These are phyloP conservation scores for Cucurbita moschata DNA, from an alignment of 306 rosid genomes.

Conservation along the genomic window DNA sequence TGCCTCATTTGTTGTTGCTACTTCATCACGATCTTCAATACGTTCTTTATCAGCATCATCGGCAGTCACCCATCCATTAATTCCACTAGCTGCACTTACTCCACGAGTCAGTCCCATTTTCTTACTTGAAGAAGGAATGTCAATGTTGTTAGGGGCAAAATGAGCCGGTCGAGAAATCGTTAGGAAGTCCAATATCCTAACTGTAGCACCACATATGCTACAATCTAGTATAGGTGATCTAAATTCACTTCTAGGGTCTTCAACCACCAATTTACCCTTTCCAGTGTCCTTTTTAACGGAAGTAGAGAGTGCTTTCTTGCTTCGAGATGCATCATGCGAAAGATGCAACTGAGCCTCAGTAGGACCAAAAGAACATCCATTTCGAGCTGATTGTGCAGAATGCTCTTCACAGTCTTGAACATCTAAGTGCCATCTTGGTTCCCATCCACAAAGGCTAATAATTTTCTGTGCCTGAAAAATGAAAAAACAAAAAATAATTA, in stretches of 20 bases:
- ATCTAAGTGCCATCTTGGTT: conserved; percentile 86
- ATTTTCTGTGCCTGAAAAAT: conserved; percentile 81
- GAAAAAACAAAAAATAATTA: conserved; percentile 6
- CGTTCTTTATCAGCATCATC: conserved; percentile 84
- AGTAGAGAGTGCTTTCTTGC: conserved; percentile 57
- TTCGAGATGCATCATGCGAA: conserved; percentile 52
- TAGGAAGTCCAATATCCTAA: conserved; percentile 65
- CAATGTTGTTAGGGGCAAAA: conserved; percentile 51
- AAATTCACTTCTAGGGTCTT: conserved; percentile 57
- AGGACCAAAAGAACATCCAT: conserved; percentile 70
- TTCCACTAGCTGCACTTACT: conserved; percentile 97
- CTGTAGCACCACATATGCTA: conserved; percentile 92
- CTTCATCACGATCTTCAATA: conserved; percentile 90
- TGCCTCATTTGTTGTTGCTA: conserved; percentile 64
- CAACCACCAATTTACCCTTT: conserved; percentile 51
- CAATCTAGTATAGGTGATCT: conserved; percentile 83
- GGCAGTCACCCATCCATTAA: conserved; percentile 85
- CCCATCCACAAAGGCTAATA: conserved; percentile 99
- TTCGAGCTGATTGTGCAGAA: conserved; percentile 96
- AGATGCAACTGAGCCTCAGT: conserved; percentile 52
- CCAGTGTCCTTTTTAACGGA: conserved; percentile 62
- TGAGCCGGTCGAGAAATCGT: conserved; percentile 74
- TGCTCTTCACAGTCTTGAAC: conserved; percentile 95
- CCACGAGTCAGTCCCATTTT: conserved; percentile 97
- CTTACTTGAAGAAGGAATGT: conserved; percentile 72